Percentiles rank a stretch among this genome's conserved stretches.
Evolutionary conservation across 1,139 yeast species (phyloP).

Genomic region (Saccharomyces hybrid): DNA sequence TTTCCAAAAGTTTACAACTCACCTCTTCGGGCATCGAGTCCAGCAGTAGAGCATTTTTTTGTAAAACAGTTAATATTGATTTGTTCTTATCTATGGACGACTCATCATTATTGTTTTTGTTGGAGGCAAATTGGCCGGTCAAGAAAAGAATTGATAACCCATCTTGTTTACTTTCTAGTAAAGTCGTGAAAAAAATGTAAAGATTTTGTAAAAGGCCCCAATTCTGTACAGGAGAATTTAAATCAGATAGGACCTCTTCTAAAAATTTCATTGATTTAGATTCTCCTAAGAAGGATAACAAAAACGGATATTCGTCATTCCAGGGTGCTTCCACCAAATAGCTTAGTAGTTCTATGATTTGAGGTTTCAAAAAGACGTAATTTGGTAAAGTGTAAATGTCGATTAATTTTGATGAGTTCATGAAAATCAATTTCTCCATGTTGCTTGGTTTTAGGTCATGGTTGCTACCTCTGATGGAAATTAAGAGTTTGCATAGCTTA

Average conservation of each 20-base stretch:
- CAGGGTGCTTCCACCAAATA: conserved; percentile 56
- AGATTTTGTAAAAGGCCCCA: conserved; percentile 48
- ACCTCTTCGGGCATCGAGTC: conserved; percentile 51
- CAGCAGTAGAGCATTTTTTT: conserved; percentile 47
- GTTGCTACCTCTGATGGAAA: conserved; percentile 49
- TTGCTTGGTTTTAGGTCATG: conserved; percentile 45
- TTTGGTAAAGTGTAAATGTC: conserved; percentile 48
- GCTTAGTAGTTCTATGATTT: conserved; percentile 51
- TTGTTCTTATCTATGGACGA: conserved; percentile 11
- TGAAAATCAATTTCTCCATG: conserved; percentile 55
- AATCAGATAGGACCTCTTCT: conserved; percentile 50
- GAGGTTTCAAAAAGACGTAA: conserved; percentile 36
- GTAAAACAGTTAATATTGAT: conserved; percentile 50
- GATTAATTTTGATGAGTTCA: conserved; percentile 49
- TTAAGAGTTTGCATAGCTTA: conserved; percentile 38
- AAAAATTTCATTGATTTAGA: conserved; percentile 53
- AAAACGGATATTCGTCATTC: conserved; percentile 59
- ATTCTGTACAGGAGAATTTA: conserved; percentile 53
- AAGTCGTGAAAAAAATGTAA: conserved; percentile 68
- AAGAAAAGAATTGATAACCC: conserved; percentile 74
- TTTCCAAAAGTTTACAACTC: conserved; percentile 48
- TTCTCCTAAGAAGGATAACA: conserved; percentile 72
- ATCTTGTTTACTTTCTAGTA: conserved; percentile 73
- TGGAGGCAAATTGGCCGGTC: conserved; percentile 52
- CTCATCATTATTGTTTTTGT: conserved; percentile 4